These are phyloP conservation scores for Xylaria sp. DNA, from an alignment of 2,329 filamentous ascomycete genomes.

Conservation along the genomic window DNA sequence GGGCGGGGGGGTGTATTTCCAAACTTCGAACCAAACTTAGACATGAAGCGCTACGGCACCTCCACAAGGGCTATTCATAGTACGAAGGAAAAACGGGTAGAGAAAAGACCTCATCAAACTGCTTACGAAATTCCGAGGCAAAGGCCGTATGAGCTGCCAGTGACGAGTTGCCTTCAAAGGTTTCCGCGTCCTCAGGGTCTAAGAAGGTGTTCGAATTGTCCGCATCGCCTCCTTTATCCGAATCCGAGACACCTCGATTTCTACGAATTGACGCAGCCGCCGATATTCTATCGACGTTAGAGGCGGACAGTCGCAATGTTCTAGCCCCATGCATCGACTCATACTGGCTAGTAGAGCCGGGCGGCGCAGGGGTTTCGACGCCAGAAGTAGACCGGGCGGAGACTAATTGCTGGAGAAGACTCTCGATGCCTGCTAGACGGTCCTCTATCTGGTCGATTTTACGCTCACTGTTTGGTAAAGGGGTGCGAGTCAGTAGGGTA, in stretches of 20 bases:
- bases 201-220: conserved; percentile 58
- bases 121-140: conserved; percentile 55
- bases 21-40: background rate
- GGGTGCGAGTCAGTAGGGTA: conserved; percentile 13
- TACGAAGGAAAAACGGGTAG: background rate
- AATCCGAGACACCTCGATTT: conserved; percentile 52
- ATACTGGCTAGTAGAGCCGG: conserved; percentile 9
- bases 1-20: background rate
- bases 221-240: conserved; percentile 30
- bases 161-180: conserved; percentile 59
- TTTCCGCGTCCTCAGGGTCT: conserved; percentile 63
- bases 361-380: conserved; percentile 10
- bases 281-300: conserved; percentile 14
- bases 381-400: conserved; percentile 18
- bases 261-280: conserved; percentile 39
- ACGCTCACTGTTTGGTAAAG: conserved; percentile 55
- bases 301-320: conserved; percentile 5
- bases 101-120: background rate
- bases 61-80: background rate
- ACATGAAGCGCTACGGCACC: background rate
- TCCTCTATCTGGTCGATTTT: conserved; percentile 60
- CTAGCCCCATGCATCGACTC: conserved; percentile 10
- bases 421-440: conserved; percentile 54
- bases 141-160: conserved; percentile 60
- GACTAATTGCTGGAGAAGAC: conserved; percentile 51